Base-by-base conservation (phyloP, 2,329 filamentous ascomycete genomes). In the Stachybotrys chlorohalonatus region DNA sequence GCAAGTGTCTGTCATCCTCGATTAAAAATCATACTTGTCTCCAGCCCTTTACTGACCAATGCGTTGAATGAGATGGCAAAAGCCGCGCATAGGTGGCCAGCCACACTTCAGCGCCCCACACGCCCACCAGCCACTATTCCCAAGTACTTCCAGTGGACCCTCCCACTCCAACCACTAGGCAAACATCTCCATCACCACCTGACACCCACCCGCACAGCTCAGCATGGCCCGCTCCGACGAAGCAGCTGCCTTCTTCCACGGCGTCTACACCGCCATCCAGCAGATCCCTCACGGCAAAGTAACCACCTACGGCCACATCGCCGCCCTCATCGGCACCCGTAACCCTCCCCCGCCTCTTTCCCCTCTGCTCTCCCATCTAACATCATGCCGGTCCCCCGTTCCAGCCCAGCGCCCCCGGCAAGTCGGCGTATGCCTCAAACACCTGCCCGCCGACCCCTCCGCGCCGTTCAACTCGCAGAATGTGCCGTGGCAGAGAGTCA, bases 401-500 rank as follows among this genome's bases (percentile, higher is more conserved):
- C 30, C 56, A 89, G 86, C 86, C 3, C 81, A 89, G 65, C 77
- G 87, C 2, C 84, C 86, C 1, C 83, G 92, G 55, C 93, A 97
- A 72, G 92, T 97, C 7, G 93, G 93, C 53, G 79, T 94, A 50
- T 95, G 89, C 69, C 81, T 97, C 31, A 96, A 96, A 69, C 86
- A 96, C 67, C 83, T 97, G 11, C 82, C 91, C 1, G 65, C 73
- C 7, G 76, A 81, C 55, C 63, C 74, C 0, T 68, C 73, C 0
- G 60, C 67, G 54, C 76, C 71, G 55, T 95, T 87, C 73, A 86
- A 96, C 68, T 76, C 80, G 56, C 76, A 75, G 30, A 96, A 87
- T 60, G 93, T 97, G 4, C 93, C 93, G 0, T 97, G 93, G 93
- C 93, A 97, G 75, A 79, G 94, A 55, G 89, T 97, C 56, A 87